A percentile compares a stretch with the other conserved stretches of the same genome.
These are phyloP conservation scores for Colletotrichum cuscutae DNA, from an alignment of 2,329 filamentous ascomycete genomes.

Conservation along the genomic window DNA sequence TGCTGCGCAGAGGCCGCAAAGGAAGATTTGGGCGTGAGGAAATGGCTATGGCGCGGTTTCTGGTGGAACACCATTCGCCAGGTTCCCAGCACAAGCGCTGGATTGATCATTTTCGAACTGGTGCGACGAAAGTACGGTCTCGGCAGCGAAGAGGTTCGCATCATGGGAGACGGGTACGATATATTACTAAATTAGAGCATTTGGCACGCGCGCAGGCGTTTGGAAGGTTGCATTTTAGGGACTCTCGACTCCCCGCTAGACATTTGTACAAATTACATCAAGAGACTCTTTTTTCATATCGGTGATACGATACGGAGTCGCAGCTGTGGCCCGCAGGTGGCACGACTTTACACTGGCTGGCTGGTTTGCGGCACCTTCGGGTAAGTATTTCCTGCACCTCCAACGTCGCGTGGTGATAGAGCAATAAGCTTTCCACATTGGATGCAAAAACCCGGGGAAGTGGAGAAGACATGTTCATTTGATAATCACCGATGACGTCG, in stretches of 20 bases:
- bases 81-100: slow-evolving; percentile 81
- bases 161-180: slow-evolving; percentile 76
- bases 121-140: slow-evolving; percentile 78
- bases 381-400: slow-evolving; percentile 10
- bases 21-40: slow-evolving; percentile 65
- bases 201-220: slow-evolving; percentile 12
- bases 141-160: slow-evolving; percentile 69
- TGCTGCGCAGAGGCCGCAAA: slow-evolving; percentile 66
- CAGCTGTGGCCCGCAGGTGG: background rate
- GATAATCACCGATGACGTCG: slow-evolving; percentile 19
- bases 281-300: background rate
- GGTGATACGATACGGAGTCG: background rate
- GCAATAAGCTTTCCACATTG: background rate
- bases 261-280: slow-evolving; percentile 10
- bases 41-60: slow-evolving; percentile 78
- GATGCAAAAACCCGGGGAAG: background rate
- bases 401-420: background rate
- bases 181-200: slow-evolving; percentile 66
- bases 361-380: background rate
- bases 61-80: slow-evolving; percentile 78
- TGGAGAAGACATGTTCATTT: slow-evolving; percentile 13
- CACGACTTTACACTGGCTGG: background rate
- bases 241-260: slow-evolving; percentile 14
- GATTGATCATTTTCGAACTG: slow-evolving; percentile 82
- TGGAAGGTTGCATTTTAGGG: slow-evolving; percentile 1